Evolutionary conservation across 768 basidiomycete species (phyloP).

Genomic region (Ramaria sp.): DNA sequence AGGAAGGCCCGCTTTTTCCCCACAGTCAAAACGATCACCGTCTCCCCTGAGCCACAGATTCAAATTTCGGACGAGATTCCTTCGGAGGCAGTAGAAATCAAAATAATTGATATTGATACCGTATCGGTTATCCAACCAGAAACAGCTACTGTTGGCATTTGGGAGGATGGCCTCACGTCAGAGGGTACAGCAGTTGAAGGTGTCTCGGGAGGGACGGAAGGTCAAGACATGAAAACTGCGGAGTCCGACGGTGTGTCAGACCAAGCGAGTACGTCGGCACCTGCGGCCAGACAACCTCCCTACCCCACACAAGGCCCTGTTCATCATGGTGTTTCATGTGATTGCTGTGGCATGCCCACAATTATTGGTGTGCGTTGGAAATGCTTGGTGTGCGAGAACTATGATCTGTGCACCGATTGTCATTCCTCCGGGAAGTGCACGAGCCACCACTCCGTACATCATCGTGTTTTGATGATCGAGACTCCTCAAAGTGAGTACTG

Average conservation of each 20-base stretch:
- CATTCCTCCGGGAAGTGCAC: slow-evolving; percentile 3
- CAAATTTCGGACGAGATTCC: not conserved
- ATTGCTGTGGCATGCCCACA: slow-evolving; percentile 1
- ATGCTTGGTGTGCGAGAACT: slow-evolving; percentile 9
- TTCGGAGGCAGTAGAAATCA: not conserved
- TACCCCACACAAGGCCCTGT: not conserved
- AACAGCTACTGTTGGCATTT: not conserved
- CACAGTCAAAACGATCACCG: not conserved
- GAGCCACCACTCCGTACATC: slow-evolving; percentile 3
- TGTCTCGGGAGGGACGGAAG: not conserved
- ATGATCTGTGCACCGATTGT: slow-evolving; percentile 10
- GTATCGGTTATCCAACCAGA: not conserved
- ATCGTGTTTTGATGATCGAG: slow-evolving; percentile 10
- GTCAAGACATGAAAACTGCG: not conserved
- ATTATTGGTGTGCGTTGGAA: slow-evolving; percentile 10
- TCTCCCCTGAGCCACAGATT: not conserved
- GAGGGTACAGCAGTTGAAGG: not conserved
- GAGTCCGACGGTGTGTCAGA: not conserved
- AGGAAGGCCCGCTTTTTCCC: slow-evolving; percentile 3
- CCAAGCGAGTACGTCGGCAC: not conserved
- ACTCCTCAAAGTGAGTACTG: not conserved
- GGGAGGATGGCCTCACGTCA: not conserved
- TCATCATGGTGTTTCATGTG: not conserved
- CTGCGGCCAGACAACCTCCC: too few species aligned
- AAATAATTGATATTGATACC: not conserved